Conservation (phyloP, 2,329 filamentous ascomycete species). For the Cercospora berteroae region DNA sequence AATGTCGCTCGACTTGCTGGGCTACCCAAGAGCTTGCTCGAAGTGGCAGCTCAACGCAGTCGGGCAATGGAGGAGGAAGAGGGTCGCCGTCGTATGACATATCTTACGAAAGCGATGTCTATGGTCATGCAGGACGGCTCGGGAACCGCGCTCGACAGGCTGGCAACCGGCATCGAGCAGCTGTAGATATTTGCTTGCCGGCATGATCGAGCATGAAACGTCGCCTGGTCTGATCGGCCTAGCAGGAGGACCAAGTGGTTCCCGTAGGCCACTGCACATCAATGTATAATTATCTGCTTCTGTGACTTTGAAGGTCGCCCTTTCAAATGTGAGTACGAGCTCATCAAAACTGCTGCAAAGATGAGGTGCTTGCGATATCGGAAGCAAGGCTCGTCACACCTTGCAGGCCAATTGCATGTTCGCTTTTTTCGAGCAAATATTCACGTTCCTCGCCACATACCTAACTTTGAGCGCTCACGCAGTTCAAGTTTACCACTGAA, state of each 20-base stretch:
- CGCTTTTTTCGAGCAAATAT: neutral
- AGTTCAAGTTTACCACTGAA: neutral
- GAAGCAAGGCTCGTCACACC: neutral
- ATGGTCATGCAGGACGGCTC: conserved; percentile 24
- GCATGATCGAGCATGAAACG: neutral
- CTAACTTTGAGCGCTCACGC: neutral
- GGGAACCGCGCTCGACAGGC: conserved; percentile 38
- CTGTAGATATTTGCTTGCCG: conserved; percentile 31
- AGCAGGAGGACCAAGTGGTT: too few relatives aligned
- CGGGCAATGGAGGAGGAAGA: conserved; percentile 74
- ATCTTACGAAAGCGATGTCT: conserved; percentile 31
- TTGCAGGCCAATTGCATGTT: neutral
- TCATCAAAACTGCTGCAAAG: neutral
- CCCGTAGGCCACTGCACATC: neutral
- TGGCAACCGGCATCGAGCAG: conserved; percentile 47
- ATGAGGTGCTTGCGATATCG: conserved; percentile 5
- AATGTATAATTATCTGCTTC: neutral
- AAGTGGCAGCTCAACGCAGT: conserved; percentile 77
- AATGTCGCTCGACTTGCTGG: conserved; percentile 88
- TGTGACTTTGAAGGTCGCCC: neutral
- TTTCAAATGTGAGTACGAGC: neutral
- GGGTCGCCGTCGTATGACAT: conserved; percentile 58
- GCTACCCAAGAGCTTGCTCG: conserved; percentile 72
- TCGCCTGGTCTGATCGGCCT: neutral
- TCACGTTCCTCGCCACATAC: neutral